A percentile compares a stretch with the other conserved stretches of the same genome.
phyloP scores from a whole-genome alignment of 345 rosid species.

The Eutrema yunnanense region DNA sequence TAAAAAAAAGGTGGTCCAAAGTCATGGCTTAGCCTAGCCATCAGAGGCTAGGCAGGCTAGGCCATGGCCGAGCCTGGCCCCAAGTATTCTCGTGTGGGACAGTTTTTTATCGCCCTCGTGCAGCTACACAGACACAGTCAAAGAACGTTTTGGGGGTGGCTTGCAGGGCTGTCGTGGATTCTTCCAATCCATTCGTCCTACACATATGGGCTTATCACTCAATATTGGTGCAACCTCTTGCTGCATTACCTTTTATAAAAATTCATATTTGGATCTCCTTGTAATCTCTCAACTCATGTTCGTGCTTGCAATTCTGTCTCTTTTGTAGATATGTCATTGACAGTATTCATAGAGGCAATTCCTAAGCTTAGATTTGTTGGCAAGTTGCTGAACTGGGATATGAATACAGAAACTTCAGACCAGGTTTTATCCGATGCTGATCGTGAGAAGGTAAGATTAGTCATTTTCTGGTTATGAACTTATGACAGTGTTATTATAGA shows the following conservation, averaged over 20 bases:
- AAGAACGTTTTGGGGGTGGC: constrained; percentile 40
- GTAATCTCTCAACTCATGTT: neutral
- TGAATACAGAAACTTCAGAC: constrained; percentile 38
- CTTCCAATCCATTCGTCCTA: constrained; percentile 90
- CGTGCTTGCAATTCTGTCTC: constrained; percentile 1
- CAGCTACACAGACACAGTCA: too few relatives aligned
- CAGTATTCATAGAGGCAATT: constrained; percentile 83
- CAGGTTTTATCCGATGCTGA: constrained; percentile 68
- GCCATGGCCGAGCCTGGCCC: too few relatives aligned
- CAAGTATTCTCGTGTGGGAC: too few relatives aligned
- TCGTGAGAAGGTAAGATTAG: constrained; percentile 63
- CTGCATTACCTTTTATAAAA: neutral
- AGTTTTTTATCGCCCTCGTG: too few relatives aligned
- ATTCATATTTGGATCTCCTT: neutral
- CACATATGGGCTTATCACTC: constrained; percentile 84
- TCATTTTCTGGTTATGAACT: neutral
- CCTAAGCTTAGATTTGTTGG: constrained; percentile 66
- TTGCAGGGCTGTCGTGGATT: constrained; percentile 95
- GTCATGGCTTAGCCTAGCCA: too few relatives aligned
- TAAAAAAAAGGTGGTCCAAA: too few relatives aligned
- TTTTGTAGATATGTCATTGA: constrained; percentile 77
- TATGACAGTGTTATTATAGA: too few relatives aligned
- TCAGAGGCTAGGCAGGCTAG: too few relatives aligned
- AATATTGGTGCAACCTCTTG: constrained; percentile 51
- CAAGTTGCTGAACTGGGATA: constrained; percentile 57